Base-by-base conservation (phyloP, 139 green algal genomes). In the Dunaliella primolecta region DNA sequence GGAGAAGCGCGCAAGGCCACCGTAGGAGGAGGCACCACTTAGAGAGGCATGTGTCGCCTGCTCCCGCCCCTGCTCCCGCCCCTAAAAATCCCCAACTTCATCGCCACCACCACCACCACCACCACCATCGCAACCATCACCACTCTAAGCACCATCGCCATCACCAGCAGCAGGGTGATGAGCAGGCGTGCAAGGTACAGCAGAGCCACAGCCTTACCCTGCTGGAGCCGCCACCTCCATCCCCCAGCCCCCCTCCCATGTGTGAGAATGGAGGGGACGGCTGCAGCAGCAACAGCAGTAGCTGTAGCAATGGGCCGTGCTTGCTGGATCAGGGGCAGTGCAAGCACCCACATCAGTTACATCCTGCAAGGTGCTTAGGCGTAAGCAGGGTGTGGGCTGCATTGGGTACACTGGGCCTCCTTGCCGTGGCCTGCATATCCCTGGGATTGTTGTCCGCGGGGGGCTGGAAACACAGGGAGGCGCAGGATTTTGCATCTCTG, bases 121-220 rank as follows among this genome's bases (percentile, higher is more conserved):
- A 56, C 21, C 84, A 80, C 29, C 87, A 82, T 0, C 82, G 84
- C 74, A 36, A 83, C 27, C 76, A 81, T 25, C 74, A 84, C 57
- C 35, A 78, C 1, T 80, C 81, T n/a, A 76, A 90, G 30, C 80
- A 87, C 64, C 87, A 83, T 46, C 71, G 78, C 30, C 81, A 27
- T 29, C 84, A 81, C 21, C 79, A 87, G 38, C 83, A 80, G 75
- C 64, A 82, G 80, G 76, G 30, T 23, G 11, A 86, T 27, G 21
- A 46, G 37, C 80, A 82, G 3, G 70, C 84, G 21, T 80, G 81
- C 11, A n/a, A 37, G 76, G 27, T 36, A 33, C 25, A 82, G 72
- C 30, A 29, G 36, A 70, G 76, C 0, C 3, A 71, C 1, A 31
- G 55, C 36, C 84, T n/a, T n/a, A n/a, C n/a, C n/a, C n/a, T n/a